Evolutionary conservation across 305 asterid genomes (phyloP), one percentile per base, ranked within the genome.

Genomic region (Nicotiana rustica): DNA sequence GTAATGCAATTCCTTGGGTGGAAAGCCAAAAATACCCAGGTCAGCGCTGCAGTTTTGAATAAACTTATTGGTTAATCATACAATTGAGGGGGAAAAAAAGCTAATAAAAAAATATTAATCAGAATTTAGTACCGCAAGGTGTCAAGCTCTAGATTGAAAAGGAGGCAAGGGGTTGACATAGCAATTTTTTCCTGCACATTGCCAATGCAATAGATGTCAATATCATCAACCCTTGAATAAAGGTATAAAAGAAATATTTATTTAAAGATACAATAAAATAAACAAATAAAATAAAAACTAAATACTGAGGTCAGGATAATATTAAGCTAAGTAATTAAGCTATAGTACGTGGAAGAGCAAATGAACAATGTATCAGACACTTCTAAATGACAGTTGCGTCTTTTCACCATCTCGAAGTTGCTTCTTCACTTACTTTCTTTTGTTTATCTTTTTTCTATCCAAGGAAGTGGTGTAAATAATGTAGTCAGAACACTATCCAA

Each of bases 131-230:
- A 96, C 99, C 99, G 93, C 78, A 96, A 85, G 3, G 98, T 96
- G 88, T 96, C 98, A 21, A 96, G 97, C 84, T 96, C 99, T 87
- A 96, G 93, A 90, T 96, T 96, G 71, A 96, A 96, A 89, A 96
- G 98, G 85, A 96, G 89, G 60, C 94, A 79, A 21, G 99, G 98
- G 61, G 91, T 86, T 70, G 97, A 89, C 68, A 87, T 65, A 83
- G 96, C 98, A 89, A 91, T 92, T 9, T 86, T 91, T 73, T 93
- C 99, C 99, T 96, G 94, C 87, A 86, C 75, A 62, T 15, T 21
- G 31, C 38, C 61, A 69, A 75, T 82, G 71, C 55, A 38, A 29
- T 76, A 57, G 49, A 76, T 76, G 49, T 76, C 66, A 76, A 52
- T 17, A 55, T 55, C 80, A 55, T 76, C 65, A 49, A 55, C 47